Base-by-base conservation (phyloP, 495 filamentous ascomycete species). In the Aspergillus bridgeri region DNA sequence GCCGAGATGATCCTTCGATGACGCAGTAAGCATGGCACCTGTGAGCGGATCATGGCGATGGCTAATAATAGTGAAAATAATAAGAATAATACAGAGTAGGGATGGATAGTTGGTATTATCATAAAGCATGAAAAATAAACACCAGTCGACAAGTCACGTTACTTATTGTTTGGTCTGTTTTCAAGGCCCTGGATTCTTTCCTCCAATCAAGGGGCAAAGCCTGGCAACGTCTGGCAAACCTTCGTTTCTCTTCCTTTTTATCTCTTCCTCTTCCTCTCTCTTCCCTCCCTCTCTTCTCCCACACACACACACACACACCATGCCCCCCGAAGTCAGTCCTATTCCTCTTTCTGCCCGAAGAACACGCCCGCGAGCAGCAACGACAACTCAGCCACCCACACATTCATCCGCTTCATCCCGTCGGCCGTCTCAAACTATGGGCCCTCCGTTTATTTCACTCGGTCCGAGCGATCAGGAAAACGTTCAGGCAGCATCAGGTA, bases 261-360 rank as follows among this genome's bases (percentile, higher is more conserved):
- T 27, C 21, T 25, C 48, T 27, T n/a, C 7, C 21, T n/a, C 45
- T 23, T 18, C 45, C 33, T 24, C 15, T 33, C 19, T 49, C 8
- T 1, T 19, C 15, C 13, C 27, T n/a, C n/a, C 42, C 11, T 58
- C 44, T 21, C 20, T 20, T 18, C 47, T 13, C 11, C 15, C n/a
- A n/a, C 15, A 21, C 8, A 21, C 38, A n/a, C 33, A 6, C 22
- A 19, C 33, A n/a, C 33, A 13, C 46, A 59, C 42, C 27, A 84
- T 85, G 83, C 72, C 81, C 69, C 80, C 88, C 25, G 86, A 89
- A 57, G 72, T 86, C 54, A 88, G 83, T 62, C 78, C 83, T 3
- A 73, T 83, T 25, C 77, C 86, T 49, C 70, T 81, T 5, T 85
- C 83, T 25, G 79, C 82, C 22, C 77, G 51, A 22, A 58, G 77